Evolutionary conservation across 2,329 filamentous ascomycete species (phyloP), one percentile per base, ranked within the genome.

Genomic region (Ophiostoma angusticollis): DNA sequence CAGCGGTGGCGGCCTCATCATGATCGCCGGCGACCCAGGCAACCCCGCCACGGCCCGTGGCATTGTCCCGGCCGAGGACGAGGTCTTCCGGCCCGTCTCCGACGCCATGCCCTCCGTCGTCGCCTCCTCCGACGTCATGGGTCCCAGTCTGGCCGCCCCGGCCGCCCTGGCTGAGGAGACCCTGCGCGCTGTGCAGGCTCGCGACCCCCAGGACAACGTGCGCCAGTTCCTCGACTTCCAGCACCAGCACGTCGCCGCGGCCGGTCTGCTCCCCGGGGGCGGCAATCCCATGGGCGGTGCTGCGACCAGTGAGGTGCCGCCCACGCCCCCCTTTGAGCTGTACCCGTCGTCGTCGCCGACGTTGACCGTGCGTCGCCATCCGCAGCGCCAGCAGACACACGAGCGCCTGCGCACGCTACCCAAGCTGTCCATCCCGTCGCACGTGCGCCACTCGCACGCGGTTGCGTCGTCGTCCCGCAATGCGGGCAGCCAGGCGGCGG

Each of bases 141-240:
- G 86, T 3, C 80, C 83, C 6, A 72, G 72, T 11, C 24, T 40
- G 12, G 18, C 39, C 8, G 70, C 80, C 17, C 67, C 78, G 18
- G 68, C 87, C 43, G 70, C 73, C 42, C 71, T 95, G 27, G 79
- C 86, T 50, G 79, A 86, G 56, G 75, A 80, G 35, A 71, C 69
- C 30, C 75, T 94, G 13, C 74, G 77, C 42, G 75, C 69, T 45
- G 56, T 94, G 23, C 70, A 81, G 53, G 65, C 68, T 14, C 72
- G 81, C 38, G 86, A 95, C 53, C 83, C 87, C 6, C 87, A 93
- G 57, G 87, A 95, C 60, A 93, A 89, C 50, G 85, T 96, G 25
- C 79, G 84, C 53, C 84, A 93, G 48, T 96, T 94, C 60, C 71
- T 96, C 38, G 74, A 74, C 53, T 87, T 94, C 56, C 89, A 96